These are phyloP conservation scores for Comarum palustre DNA, from an alignment of 306 rosid genomes.

Conservation along the genomic window DNA sequence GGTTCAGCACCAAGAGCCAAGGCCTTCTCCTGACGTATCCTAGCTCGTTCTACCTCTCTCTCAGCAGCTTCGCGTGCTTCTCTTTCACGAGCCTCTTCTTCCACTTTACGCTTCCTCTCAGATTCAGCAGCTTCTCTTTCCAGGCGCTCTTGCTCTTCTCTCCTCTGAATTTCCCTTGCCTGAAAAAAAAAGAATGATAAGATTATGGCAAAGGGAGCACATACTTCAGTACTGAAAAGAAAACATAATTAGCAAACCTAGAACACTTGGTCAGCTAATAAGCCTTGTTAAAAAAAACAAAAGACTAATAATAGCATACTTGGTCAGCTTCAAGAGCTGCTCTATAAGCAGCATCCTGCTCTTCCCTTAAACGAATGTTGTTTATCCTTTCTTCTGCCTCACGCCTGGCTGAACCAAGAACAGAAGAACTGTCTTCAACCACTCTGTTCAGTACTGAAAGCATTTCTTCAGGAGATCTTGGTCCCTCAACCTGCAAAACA, in stretches of 20 bases:
- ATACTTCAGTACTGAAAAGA: background rate
- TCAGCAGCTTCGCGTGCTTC: constrained; percentile 86
- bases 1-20: constrained; percentile 87
- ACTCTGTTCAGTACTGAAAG: constrained; percentile 68
- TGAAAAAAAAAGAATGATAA: constrained; percentile 32
- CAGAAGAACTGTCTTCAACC: constrained; percentile 86
- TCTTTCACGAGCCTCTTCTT: constrained; percentile 86
- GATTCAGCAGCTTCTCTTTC: constrained; percentile 98
- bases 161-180: constrained; percentile 92
- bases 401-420: constrained; percentile 73
- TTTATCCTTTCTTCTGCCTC: constrained; percentile 90
- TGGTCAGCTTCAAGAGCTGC: constrained; percentile 99
- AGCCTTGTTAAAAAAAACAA: too few relatives aligned
- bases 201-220: constrained; percentile 24
- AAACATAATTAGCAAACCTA: background rate
- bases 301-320: constrained; percentile 44
- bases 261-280: too few relatives aligned
- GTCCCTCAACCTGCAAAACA: constrained; percentile 77
- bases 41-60: constrained; percentile 76
- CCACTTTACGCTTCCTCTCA: constrained; percentile 77
- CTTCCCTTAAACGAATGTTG: constrained; percentile 81
- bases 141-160: constrained; percentile 87
- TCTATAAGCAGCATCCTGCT: constrained; percentile 98
- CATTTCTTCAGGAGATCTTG: constrained; percentile 85
- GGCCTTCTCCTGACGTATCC: constrained; percentile 75